Conservation (phyloP, 2,329 filamentous ascomycete species). For the Zymoseptoria tritici region DNA sequence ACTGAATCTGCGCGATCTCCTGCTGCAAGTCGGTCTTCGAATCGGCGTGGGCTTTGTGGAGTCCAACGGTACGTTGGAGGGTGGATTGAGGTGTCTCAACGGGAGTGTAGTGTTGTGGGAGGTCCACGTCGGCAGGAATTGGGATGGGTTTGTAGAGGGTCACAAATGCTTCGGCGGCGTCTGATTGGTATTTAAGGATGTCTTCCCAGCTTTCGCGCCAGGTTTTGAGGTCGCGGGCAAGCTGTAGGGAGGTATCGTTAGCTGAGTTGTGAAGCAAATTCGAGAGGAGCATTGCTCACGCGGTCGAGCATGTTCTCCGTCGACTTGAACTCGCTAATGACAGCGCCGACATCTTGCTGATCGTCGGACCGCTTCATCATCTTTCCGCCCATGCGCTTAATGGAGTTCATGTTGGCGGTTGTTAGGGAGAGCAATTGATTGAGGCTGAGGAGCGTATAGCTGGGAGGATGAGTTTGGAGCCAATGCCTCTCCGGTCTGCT, state of each 20-base stretch:
- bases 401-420: constrained; percentile 27
- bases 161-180: constrained; percentile 60
- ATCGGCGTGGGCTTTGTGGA: constrained; percentile 62
- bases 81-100: constrained; percentile 55
- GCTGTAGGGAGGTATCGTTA: constrained; percentile 39
- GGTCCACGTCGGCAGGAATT: constrained; percentile 53
- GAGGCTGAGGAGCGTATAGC: neutral
- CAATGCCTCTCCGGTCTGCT: neutral
- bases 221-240: constrained; percentile 65
- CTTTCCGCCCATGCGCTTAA: constrained; percentile 68
- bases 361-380: constrained; percentile 65
- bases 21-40: constrained; percentile 63
- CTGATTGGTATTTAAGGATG: constrained; percentile 62
- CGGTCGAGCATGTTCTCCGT: constrained; percentile 66
- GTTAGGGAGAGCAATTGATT: neutral
- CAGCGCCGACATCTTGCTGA: constrained; percentile 65
- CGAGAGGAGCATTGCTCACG: constrained; percentile 38
- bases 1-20: constrained; percentile 64
- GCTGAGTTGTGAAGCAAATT: neutral
- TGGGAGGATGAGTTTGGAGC: neutral
- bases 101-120: constrained; percentile 44
- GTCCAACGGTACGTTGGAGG: constrained; percentile 55
- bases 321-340: constrained; percentile 74
- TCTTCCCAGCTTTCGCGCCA: constrained; percentile 75
- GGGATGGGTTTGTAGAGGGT: constrained; percentile 70